Evolutionary conservation across 768 basidiomycete genomes (phyloP).

Genomic region (Russula foetens): DNA sequence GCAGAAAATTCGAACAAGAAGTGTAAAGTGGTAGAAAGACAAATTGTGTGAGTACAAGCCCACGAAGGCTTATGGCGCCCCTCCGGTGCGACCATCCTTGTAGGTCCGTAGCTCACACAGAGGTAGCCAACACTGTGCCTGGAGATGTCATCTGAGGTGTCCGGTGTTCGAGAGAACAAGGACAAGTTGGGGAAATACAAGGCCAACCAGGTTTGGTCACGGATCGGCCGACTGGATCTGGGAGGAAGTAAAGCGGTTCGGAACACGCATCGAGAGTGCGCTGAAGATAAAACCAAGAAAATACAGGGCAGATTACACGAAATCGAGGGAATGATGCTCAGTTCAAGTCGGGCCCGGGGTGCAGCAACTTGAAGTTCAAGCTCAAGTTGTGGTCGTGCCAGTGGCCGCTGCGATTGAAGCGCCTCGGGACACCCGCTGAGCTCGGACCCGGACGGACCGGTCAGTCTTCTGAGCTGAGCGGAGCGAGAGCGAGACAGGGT

Average conservation of each 20-base stretch:
- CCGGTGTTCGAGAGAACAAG: slow-evolving; percentile 1
- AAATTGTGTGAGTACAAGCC: not conserved
- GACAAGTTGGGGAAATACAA: not conserved
- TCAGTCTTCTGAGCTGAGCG: no score
- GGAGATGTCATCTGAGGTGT: slow-evolving; percentile 1
- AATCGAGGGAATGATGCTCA: not conserved
- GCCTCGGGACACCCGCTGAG: no score
- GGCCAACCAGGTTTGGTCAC: not conserved
- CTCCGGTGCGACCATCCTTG: not conserved
- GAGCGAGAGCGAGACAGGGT: no score
- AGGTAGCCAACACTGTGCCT: slow-evolving; percentile 5
- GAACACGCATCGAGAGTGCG: not conserved
- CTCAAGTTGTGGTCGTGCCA: no score
- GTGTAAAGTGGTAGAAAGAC: no score
- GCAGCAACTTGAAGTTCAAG: no score
- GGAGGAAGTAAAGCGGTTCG: not conserved
- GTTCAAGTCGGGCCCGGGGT: no score
- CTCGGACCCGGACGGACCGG: no score
- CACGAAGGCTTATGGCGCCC: not conserved
- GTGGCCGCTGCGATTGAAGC: no score
- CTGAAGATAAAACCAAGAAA: not conserved
- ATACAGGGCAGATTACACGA: no score
- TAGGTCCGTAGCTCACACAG: not conserved
- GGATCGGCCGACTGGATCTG: not conserved
- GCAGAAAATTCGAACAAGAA: no score